Percentiles rank a stretch among this genome's conserved stretches.
Conservation (phyloP, 495 filamentous ascomycete species). For the Parachaetomium inaequale region DNA sequence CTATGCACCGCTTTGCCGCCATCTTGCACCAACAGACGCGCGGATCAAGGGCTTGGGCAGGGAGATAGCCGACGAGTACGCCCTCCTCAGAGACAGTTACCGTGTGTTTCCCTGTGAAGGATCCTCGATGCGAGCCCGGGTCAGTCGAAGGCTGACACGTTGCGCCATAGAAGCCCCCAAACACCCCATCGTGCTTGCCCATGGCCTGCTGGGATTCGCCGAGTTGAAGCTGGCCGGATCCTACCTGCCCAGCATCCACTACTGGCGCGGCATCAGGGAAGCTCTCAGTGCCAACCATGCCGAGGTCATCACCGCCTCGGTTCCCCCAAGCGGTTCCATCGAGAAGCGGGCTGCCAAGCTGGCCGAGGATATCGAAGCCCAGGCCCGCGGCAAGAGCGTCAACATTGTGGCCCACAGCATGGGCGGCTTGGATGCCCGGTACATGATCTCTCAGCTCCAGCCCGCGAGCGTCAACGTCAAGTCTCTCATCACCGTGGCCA, state of each 20-base stretch:
- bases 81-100: conserved; percentile 65
- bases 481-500: conserved; percentile 83
- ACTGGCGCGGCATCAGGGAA: conserved; percentile 89
- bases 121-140: neutral
- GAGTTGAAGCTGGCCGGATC: conserved; percentile 70
- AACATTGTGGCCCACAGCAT: conserved; percentile 82
- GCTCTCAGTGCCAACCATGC: conserved; percentile 67
- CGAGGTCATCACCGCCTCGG: conserved; percentile 75
- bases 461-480: conserved; percentile 63
- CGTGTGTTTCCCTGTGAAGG: conserved; percentile 38
- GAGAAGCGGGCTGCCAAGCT: conserved; percentile 69
- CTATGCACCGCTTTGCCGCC: conserved; percentile 12
- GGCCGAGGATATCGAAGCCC: conserved; percentile 58
- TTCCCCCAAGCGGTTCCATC: conserved; percentile 76
- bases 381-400: conserved; percentile 67
- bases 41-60: conserved; percentile 54
- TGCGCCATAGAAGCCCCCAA: conserved; percentile 53
- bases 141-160: neutral
- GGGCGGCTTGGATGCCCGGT: conserved; percentile 83
- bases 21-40: conserved; percentile 42
- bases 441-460: conserved; percentile 80
- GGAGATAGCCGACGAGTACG: conserved; percentile 75
- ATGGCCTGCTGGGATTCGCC: conserved; percentile 89
- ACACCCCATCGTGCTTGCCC: conserved; percentile 76
- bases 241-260: conserved; percentile 72